Conservation (phyloP, 192 early-diverging fungal genomes). For the Coemansia guatemalensis region DNA sequence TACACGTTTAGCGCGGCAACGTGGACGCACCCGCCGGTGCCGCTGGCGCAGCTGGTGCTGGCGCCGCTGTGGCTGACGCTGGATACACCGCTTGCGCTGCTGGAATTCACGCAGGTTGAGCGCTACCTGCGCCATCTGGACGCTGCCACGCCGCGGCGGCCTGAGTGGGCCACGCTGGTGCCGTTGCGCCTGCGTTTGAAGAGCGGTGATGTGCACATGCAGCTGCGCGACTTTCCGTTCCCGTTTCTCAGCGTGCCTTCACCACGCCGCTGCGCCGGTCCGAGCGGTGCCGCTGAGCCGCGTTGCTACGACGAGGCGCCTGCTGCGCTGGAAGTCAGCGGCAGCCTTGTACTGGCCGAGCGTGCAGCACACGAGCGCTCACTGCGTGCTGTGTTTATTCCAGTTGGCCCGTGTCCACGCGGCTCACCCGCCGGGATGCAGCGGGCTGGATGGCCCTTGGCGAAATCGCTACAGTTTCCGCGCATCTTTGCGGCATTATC, state of each 20-base stretch:
- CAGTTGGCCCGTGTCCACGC: constrained; percentile 37
- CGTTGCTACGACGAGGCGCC: constrained; percentile 35
- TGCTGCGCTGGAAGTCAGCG: constrained; percentile 46
- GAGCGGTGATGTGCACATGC: constrained; percentile 48
- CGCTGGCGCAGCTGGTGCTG: constrained; percentile 45
- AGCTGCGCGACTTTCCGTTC: constrained; percentile 56
- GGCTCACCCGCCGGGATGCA: constrained; percentile 27
- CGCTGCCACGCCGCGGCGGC: constrained; percentile 41
- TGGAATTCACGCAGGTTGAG: constrained; percentile 49
- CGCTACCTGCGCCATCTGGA: constrained; percentile 53
- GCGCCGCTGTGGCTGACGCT: constrained; percentile 41
- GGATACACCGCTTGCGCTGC: constrained; percentile 44
- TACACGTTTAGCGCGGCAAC: constrained; percentile 41
- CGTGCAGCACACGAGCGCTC: constrained; percentile 41
- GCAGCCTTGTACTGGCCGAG: constrained; percentile 47
- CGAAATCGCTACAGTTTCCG: constrained; percentile 53
- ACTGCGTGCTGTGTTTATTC: constrained; percentile 43
- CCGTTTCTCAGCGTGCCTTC: constrained; percentile 53
- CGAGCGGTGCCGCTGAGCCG: constrained; percentile 5
- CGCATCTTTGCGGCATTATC: constrained; percentile 46
- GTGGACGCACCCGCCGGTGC: constrained; percentile 50
- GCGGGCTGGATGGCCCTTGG: constrained; percentile 42
- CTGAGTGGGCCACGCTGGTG: constrained; percentile 49
- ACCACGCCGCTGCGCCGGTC: constrained; percentile 14
- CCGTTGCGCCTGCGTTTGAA: constrained; percentile 50